Evolutionary conservation across 1,284 basidiomycete species (phyloP).

Genomic region (Heterobasidion parviporum): DNA sequence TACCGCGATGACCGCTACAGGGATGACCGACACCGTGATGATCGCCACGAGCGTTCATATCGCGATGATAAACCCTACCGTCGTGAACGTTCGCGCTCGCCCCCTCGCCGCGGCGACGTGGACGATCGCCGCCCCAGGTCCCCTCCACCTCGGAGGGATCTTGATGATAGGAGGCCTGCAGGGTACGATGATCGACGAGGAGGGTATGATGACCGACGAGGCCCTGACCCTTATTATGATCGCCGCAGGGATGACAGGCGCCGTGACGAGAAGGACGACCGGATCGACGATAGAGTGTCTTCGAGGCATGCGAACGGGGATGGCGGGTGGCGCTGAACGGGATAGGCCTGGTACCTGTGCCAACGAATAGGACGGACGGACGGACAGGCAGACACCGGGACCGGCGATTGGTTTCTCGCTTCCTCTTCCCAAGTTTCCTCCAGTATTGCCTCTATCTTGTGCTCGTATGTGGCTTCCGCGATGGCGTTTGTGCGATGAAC

Average conservation of each 20-base stretch:
- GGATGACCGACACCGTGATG: slow-evolving; percentile 32
- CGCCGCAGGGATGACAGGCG: slow-evolving; percentile 67
- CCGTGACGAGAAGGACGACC: slow-evolving; percentile 73
- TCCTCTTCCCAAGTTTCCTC: slow-evolving; percentile 29
- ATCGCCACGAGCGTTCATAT: slow-evolving; percentile 31
- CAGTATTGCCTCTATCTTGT: slow-evolving; percentile 28
- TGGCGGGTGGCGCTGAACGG: slow-evolving; percentile 45
- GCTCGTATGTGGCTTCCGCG: slow-evolving; percentile 32
- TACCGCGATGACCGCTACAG: slow-evolving; percentile 37
- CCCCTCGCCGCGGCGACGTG: slow-evolving; percentile 43
- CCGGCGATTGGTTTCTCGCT: slow-evolving; percentile 14
- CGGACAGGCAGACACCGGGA: background rate
- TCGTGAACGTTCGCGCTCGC: slow-evolving; percentile 70
- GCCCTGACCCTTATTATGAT: slow-evolving; percentile 71
- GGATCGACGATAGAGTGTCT: slow-evolving; percentile 57
- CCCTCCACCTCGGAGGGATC: slow-evolving; percentile 65
- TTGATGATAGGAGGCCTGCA: slow-evolving; percentile 75
- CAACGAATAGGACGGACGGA: slow-evolving; percentile 10
- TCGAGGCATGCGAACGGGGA: slow-evolving; percentile 63
- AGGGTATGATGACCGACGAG: slow-evolving; percentile 63
- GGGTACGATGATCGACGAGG: slow-evolving; percentile 80
- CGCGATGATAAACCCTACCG: slow-evolving; percentile 32
- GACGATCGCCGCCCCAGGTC: slow-evolving; percentile 73
- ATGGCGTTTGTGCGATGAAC: slow-evolving; percentile 23
- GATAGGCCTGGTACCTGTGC: slow-evolving; percentile 7